phyloP scores from a whole-genome alignment of 495 filamentous ascomycete species.

The Aspergillus mulundensis region DNA sequence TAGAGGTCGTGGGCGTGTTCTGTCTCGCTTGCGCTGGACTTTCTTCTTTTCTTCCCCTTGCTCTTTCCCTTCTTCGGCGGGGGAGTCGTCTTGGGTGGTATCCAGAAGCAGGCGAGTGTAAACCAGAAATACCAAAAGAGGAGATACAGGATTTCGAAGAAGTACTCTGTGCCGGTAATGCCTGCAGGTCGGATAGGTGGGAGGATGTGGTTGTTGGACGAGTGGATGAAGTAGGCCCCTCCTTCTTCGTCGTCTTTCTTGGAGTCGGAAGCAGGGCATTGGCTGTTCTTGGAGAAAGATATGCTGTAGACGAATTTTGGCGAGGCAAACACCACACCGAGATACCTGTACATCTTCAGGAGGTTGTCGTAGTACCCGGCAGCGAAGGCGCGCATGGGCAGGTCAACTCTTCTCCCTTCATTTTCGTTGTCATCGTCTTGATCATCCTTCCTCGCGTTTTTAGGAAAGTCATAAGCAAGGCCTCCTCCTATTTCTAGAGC shows the following conservation, averaged over 20 bases:
- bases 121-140: conserved; percentile 46
- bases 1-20: background rate
- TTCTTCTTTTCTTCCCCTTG: background rate
- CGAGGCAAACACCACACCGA: conserved; percentile 38
- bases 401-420: conserved; percentile 36
- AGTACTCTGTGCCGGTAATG: conserved; percentile 19
- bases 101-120: conserved; percentile 42
- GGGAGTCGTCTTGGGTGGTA: conserved; percentile 38
- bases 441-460: background rate
- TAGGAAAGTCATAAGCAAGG: background rate
- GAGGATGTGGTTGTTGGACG: conserved; percentile 47
- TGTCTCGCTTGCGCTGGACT: background rate
- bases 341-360: conserved; percentile 49
- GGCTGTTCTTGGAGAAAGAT: background rate
- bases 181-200: conserved; percentile 34
- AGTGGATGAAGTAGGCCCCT: conserved; percentile 37
- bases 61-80: conserved; percentile 16
- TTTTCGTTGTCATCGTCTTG: background rate
- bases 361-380: conserved; percentile 53
- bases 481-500: no score
- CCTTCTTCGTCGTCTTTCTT: background rate
- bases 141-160: conserved; percentile 38
- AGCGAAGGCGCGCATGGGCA: conserved; percentile 57
- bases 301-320: conserved; percentile 38
- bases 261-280: background rate